These are phyloP conservation scores for Trametes polyzona DNA, from an alignment of 1,284 basidiomycete genomes.

Conservation along the genomic window DNA sequence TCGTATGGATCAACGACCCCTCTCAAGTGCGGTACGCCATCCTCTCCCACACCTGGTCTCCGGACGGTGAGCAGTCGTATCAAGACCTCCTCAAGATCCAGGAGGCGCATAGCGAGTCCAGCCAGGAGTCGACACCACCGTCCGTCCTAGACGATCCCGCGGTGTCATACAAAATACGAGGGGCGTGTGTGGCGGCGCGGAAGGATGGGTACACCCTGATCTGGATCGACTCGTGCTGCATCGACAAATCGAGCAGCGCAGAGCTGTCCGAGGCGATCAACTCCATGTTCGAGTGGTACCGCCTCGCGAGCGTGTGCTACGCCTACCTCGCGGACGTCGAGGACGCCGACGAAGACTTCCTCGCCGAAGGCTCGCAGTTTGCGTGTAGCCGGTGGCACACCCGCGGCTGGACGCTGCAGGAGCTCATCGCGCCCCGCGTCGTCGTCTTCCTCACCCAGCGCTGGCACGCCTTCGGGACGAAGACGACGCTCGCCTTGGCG, in stretches of 20 bases:
- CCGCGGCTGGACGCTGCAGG: constrained; percentile 7
- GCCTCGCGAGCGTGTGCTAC: constrained; percentile 4
- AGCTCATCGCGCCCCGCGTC: constrained; percentile 4
- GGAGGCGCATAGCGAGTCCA: not conserved
- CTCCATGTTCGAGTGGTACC: constrained; percentile 11
- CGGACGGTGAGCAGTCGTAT: not conserved
- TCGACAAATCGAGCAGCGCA: constrained; percentile 14
- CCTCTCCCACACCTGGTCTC: constrained; percentile 11
- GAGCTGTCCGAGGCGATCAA: constrained; percentile 11
- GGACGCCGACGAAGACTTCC: constrained; percentile 2
- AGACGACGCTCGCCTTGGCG: not conserved
- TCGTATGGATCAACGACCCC: constrained; percentile 5
- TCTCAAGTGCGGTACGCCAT: constrained; percentile 7
- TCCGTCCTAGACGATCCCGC: not conserved
- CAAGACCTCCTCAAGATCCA: constrained; percentile 1
- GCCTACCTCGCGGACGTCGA: constrained; percentile 9
- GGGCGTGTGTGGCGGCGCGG: not conserved
- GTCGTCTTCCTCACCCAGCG: constrained; percentile 4
- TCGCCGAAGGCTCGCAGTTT: not conserved
- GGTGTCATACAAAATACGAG: constrained; percentile 3
- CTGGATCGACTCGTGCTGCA: constrained; percentile 15
- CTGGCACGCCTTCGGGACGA: constrained; percentile 2
- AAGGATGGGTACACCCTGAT: not conserved
- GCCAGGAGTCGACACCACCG: no score
- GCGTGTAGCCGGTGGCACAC: not conserved